Base-by-base conservation (phyloP, 345 rosid species). In the Salix viminalis region DNA sequence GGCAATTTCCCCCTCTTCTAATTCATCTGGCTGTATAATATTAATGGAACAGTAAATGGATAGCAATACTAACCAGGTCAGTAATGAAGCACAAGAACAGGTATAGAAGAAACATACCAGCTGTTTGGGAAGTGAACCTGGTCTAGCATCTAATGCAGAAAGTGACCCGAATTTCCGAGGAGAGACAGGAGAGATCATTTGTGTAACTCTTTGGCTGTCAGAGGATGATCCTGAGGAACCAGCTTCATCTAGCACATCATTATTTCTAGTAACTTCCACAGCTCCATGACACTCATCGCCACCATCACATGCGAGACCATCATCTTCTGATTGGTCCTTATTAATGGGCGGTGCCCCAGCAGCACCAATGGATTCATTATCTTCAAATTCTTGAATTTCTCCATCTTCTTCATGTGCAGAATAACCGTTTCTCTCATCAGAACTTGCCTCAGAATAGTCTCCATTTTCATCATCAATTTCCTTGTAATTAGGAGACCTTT, bases 1-100 rank as follows among this genome's bases (percentile, higher is more conserved):
- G n/a, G 90, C 99, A 76, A 96, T 94, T 85, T 96, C 99, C 74
- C 99, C 99, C 76, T 96, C 99, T 85, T 96, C 99, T 60, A 96
- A 86, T 58, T 96, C 99, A 86, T 96, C 97, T 32, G 83, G 77
- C 99, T 96, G 91, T 74, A 70, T 76, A 84, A 78, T 19, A 74
- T 78, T 69, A 77, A 83, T 71, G 79, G 78, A 69, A 76, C 24
- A 66, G 61, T 75, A 41, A 80, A 83, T 74, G 81, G 75, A 60
- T 67, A 71, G 76, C 67, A 73, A 69, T 11, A 21, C 3, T 65
- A 73, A 68, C 52, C 30, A 69, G 69, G 32, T 68, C 44, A 50
- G 46, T 41, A 66, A 10, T 21, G 70, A 69, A 70, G 56, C 18
- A 68, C 15, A 19, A 48, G 32, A 2, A 15, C 7, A 72, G 62